Base-by-base conservation (phyloP, 2,329 filamentous ascomycete species). In the Alternaria sp. region DNA sequence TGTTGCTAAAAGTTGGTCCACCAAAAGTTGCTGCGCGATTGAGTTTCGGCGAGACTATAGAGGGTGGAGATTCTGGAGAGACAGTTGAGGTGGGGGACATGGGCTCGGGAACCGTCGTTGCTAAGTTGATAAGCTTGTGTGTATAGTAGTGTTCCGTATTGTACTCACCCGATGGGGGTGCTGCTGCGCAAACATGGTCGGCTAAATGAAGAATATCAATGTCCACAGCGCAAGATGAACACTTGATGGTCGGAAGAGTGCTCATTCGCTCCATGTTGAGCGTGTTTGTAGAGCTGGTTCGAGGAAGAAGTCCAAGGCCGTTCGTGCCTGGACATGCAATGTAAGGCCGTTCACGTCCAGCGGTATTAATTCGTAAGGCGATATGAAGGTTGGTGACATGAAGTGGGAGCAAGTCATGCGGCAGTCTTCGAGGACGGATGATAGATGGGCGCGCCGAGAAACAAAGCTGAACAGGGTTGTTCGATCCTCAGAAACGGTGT, bases 181-280 rank as follows among this genome's bases (percentile, higher is more conserved):
- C 62, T 60, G 78, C 81, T 46, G 78, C 78, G 78, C 93, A 97
- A 63, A 92, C 78, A 82, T 97, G 93, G 64, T 96, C 92, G 63
- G 92, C 92, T 90, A 97, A 91, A 78, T 89, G 83, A 41, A 91
- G 90, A 69, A 97, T 95, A 74, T 94, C 90, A 61, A 97, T 92
- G 72, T 94, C 87, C 55, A 73, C 70, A 45, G 72, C 73, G 66
- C 78, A 79, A 49, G 71, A 76, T 25, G 77, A 79, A 65, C 78
- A 80, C 67, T 80, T 80, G 63, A 80, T 79, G 40, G 67, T 74
- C 8, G 76, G 76, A 54, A 79, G 63, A 46, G 74, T 66, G 68
- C 77, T 76, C 67, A 72, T 67, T 58, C 73, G 64, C 38, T 72
- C 71, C 51, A 71, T 74, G 58, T 62, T 70, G 59, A 61, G 62